Conservation (phyloP, 1,284 basidiomycete genomes). For the Cutaneotrichosporon sp. region DNA sequence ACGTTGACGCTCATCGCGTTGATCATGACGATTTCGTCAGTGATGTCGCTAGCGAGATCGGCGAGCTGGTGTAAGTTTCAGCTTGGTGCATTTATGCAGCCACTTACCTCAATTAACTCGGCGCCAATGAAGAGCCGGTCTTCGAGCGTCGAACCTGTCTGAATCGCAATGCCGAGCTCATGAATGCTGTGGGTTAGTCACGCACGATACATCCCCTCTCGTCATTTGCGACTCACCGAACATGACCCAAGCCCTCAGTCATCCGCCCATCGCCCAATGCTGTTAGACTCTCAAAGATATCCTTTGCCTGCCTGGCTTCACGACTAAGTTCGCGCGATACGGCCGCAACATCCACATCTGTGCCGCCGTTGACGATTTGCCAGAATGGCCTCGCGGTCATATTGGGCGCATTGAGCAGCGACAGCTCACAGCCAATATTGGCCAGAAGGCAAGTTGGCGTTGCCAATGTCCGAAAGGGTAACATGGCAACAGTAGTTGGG, state of each 20-base stretch:
- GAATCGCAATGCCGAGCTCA: conserved; percentile 38
- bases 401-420: conserved; percentile 13
- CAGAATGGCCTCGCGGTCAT: conserved; percentile 28
- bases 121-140: conserved; percentile 31
- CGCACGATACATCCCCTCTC: neutral
- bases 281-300: conserved; percentile 42
- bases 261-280: conserved; percentile 33
- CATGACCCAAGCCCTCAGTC: conserved; percentile 31
- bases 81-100: neutral
- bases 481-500: conserved; percentile 1
- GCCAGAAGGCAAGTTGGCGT: conserved; percentile 35
- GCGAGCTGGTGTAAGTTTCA: conserved; percentile 32
- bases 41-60: conserved; percentile 34
- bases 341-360: conserved; percentile 26
- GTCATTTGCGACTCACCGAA: conserved; percentile 27
- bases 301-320: conserved; percentile 34
- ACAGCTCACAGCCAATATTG: conserved; percentile 25
- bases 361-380: conserved; percentile 6
- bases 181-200: conserved; percentile 32
- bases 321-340: conserved; percentile 32
- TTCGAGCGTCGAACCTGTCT: conserved; percentile 33
- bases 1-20: conserved; percentile 39
- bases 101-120: conserved; percentile 35
- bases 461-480: conserved; percentile 26
- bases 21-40: conserved; percentile 37